Conservation (phyloP, 345 rosid genomes). For the Acer saccharum region DNA sequence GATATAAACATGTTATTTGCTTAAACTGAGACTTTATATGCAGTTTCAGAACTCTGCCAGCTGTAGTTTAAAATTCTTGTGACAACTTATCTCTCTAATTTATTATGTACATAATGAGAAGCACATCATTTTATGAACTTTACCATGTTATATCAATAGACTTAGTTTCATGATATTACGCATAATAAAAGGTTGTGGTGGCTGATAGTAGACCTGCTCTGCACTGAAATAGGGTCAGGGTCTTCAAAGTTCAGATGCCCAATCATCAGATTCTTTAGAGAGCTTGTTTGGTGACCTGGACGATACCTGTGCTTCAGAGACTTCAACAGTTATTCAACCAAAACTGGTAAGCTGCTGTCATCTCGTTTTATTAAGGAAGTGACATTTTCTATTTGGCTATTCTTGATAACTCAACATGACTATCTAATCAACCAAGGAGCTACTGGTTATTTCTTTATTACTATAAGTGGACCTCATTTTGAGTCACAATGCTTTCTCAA, state of each 20-base stretch:
- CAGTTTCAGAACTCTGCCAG: too few relatives aligned
- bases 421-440: not conserved
- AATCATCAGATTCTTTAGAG: conserved; percentile 39
- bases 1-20: not conserved
- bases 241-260: conserved; percentile 30
- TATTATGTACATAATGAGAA: not conserved
- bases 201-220: conserved; percentile 19
- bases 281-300: conserved; percentile 46
- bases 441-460: not conserved
- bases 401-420: not conserved
- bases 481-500: not conserved
- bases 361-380: conserved; percentile 1
- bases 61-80: too few relatives aligned
- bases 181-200: not conserved
- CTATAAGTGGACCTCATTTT: not conserved
- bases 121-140: not conserved
- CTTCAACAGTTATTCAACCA: conserved; percentile 34
- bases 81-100: not conserved
- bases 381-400: not conserved
- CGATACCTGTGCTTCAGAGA: conserved; percentile 27
- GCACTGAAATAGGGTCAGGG: conserved; percentile 43
- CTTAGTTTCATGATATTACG: not conserved
- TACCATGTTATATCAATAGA: not conserved
- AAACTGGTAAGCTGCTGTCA: conserved; percentile 50
- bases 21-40: not conserved